A percentile compares a stretch with the other conserved stretches of the same genome.
Conservation (phyloP, 2,329 filamentous ascomycete genomes). For the Tolypocladium endophyticum region DNA sequence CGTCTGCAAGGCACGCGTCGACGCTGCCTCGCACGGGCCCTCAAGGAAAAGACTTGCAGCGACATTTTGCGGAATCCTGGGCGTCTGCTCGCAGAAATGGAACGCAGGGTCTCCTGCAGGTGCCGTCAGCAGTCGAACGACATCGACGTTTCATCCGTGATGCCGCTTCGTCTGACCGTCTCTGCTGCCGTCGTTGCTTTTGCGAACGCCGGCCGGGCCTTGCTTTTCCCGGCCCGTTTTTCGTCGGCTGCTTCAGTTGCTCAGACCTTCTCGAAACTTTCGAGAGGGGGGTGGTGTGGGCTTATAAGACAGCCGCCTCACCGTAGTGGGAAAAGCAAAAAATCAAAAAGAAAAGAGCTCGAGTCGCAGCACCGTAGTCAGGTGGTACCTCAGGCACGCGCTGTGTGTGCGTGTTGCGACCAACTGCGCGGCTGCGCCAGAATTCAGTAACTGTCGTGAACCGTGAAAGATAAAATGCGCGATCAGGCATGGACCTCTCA, state of each 20-base stretch:
- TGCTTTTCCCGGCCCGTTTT: neutral
- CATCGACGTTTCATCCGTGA: neutral
- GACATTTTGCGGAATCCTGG: neutral
- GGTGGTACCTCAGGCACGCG: neutral
- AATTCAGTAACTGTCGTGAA: neutral
- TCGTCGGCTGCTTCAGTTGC: neutral
- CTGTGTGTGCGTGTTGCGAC: neutral
- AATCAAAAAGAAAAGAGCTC: neutral
- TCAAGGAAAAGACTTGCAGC: neutral
- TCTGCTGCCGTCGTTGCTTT: neutral
- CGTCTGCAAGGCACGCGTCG: constrained; percentile 1
- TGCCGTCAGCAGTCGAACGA: neutral
- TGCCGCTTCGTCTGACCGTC: neutral
- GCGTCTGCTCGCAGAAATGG: neutral
- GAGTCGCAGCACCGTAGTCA: neutral
- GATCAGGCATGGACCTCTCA: neutral
- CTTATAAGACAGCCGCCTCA: neutral
- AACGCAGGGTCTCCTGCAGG: neutral
- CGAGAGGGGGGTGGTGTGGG: neutral
- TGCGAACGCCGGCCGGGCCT: neutral
- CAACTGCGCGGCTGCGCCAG: neutral
- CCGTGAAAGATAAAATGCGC: neutral
- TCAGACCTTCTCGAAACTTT: constrained; percentile 5
- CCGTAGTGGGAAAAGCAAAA: neutral
- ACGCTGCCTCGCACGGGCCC: neutral